Evolutionary conservation across 345 rosid species (phyloP).

Genomic region (Gynandropsis gynandra): DNA sequence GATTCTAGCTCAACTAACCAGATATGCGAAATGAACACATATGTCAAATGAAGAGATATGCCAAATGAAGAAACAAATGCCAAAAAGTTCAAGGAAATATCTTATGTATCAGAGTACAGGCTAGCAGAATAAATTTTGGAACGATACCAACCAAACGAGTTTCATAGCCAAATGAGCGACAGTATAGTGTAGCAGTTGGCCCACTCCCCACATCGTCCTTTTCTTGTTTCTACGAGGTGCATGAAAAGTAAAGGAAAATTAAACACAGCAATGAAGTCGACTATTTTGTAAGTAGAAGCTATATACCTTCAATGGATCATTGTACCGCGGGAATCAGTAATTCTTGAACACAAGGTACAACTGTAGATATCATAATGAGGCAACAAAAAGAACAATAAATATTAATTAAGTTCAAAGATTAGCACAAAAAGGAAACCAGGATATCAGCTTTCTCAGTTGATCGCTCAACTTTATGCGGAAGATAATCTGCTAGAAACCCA

Average conservation of each 20-base stretch:
- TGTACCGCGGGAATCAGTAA: constrained; percentile 88
- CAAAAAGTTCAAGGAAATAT: no score
- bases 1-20: background rate
- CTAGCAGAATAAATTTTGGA: constrained; percentile 1
- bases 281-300: constrained; percentile 1
- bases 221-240: constrained; percentile 84
- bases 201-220: constrained; percentile 99
- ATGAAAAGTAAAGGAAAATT: constrained; percentile 4
- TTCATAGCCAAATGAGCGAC: constrained; percentile 82
- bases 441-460: no score
- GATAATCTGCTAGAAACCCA: no score
- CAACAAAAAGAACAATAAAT: background rate
- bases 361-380: constrained; percentile 32
- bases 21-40: no score
- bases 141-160: constrained; percentile 67
- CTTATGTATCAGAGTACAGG: background rate
- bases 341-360: constrained; percentile 54
- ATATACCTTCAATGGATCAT: constrained; percentile 80
- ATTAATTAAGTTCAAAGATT: background rate
- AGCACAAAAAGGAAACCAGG: background rate
- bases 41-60: no score
- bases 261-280: constrained; percentile 9
- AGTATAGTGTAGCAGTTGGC: constrained; percentile 90
- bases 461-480: background rate
- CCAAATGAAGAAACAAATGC: background rate